A percentile compares a stretch with the other conserved stretches of the same genome.
These are phyloP conservation scores for Megacollybia marginata DNA, from an alignment of 768 basidiomycete species.

Conservation along the genomic window DNA sequence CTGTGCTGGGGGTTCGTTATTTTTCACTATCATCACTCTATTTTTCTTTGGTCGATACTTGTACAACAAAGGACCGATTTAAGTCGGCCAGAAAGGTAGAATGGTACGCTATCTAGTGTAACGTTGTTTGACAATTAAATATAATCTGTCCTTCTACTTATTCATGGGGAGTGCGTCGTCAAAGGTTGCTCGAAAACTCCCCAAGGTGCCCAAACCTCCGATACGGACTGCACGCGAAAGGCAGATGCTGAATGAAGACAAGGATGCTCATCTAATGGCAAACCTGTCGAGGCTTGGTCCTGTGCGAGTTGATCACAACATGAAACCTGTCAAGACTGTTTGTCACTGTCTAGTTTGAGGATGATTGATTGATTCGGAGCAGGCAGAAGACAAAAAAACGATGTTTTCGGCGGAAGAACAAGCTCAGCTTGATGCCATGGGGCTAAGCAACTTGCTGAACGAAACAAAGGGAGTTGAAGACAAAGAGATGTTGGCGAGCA, in stretches of 20 bases:
- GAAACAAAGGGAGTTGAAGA: slow-evolving; percentile 45
- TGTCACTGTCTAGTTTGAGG: not conserved
- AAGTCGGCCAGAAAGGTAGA: slow-evolving; percentile 1
- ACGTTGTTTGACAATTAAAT: not conserved
- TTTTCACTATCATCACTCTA: slow-evolving; percentile 24
- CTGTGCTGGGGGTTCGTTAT: slow-evolving; percentile 29
- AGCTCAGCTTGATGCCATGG: slow-evolving; percentile 35
- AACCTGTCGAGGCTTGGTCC: slow-evolving; percentile 61
- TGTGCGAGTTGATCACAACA: slow-evolving; percentile 63
- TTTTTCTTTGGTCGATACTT: slow-evolving; percentile 23
- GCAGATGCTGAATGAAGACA: slow-evolving; percentile 43
- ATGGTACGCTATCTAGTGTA: not conserved
- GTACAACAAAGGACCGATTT: slow-evolving; percentile 38
- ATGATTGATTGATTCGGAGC: slow-evolving; percentile 1
- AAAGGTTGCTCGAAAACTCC: slow-evolving; percentile 50
- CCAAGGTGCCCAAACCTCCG: slow-evolving; percentile 23
- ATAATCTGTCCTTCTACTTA: not conserved
- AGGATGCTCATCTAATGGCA: slow-evolving; percentile 60
- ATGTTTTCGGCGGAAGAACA: slow-evolving; percentile 55
- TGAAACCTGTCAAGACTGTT: slow-evolving; percentile 43
- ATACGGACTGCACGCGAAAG: slow-evolving; percentile 24
- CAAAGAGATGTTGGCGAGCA: slow-evolving; percentile 32
- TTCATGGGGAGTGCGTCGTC: slow-evolving; percentile 58
- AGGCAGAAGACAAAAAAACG: slow-evolving; percentile 20
- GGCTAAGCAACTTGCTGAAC: slow-evolving; percentile 54